Percentiles rank a stretch among this genome's conserved stretches.
Conservation (phyloP, 2,329 filamentous ascomycete species). For the Cladophialophora exuberans region DNA sequence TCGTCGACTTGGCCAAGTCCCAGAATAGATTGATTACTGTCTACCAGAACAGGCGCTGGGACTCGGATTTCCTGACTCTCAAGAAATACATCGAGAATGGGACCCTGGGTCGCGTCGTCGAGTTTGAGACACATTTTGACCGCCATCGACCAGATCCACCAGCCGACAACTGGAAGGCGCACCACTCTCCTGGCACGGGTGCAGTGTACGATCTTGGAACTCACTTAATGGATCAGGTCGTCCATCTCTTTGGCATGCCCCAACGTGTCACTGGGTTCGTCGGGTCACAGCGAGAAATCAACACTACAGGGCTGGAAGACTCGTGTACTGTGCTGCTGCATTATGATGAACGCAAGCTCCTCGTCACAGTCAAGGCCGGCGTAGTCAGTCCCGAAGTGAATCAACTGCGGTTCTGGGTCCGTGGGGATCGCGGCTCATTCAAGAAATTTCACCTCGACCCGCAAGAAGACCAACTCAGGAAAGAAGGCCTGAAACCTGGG, state of each 20-base stretch:
- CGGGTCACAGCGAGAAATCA: slow-evolving; percentile 65
- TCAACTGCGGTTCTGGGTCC: slow-evolving; percentile 76
- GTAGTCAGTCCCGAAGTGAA: slow-evolving; percentile 69
- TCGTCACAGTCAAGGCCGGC: slow-evolving; percentile 71
- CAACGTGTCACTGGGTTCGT: slow-evolving; percentile 68
- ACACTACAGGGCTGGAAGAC: slow-evolving; percentile 55
- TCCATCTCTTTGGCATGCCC: slow-evolving; percentile 71
- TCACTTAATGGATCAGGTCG: slow-evolving; percentile 76
- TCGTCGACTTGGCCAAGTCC: slow-evolving; percentile 60
- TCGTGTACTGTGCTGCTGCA: slow-evolving; percentile 65
- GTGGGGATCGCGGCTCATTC: slow-evolving; percentile 74
- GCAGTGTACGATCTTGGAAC: slow-evolving; percentile 75
- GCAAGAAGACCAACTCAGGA: slow-evolving; percentile 72
- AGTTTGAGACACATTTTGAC: slow-evolving; percentile 82
- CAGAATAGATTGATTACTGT: slow-evolving; percentile 62
- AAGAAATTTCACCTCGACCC: slow-evolving; percentile 72
- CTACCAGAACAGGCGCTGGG: slow-evolving; percentile 79
- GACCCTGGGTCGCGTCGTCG: slow-evolving; percentile 70
- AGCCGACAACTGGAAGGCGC: slow-evolving; percentile 67
- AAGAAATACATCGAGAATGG: slow-evolving; percentile 63
- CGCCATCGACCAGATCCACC: slow-evolving; percentile 66
- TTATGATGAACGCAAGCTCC: slow-evolving; percentile 55
- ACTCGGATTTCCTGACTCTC: slow-evolving; percentile 75
- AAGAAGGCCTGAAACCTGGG: slow-evolving; percentile 63
- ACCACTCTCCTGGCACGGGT: slow-evolving; percentile 67